phyloP scores from a whole-genome alignment of 192 early-diverging fungal species.

The Coemansia sp. region DNA sequence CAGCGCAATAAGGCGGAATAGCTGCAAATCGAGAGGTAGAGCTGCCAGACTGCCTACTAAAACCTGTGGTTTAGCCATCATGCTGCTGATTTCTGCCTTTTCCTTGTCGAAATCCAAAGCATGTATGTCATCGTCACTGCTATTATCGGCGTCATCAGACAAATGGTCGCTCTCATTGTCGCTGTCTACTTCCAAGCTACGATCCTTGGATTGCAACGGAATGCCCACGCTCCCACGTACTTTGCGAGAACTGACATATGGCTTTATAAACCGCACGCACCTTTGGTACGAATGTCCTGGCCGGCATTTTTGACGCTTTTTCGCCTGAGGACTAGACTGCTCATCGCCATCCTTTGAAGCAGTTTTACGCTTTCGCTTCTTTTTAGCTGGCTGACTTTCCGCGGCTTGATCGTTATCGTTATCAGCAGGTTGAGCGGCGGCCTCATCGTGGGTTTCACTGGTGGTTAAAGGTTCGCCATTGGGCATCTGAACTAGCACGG shows the following conservation, averaged over 20 bases:
- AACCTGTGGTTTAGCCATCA: slow-evolving; percentile 31
- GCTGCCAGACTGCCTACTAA: slow-evolving; percentile 15
- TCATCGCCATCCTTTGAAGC: too few species aligned
- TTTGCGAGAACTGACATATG: slow-evolving; percentile 14
- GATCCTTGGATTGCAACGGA: slow-evolving; percentile 16
- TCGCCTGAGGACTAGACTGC: not conserved
- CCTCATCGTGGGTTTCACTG: not conserved
- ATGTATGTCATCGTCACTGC: slow-evolving; percentile 27
- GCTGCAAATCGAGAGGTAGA: slow-evolving; percentile 33
- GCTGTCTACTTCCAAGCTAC: not conserved
- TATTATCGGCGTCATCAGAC: slow-evolving; percentile 5
- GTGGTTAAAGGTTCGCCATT: not conserved
- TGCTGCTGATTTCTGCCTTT: slow-evolving; percentile 29
- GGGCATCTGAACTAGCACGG: slow-evolving; percentile 24
- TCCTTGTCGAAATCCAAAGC: slow-evolving; percentile 25
- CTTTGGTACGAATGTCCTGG: slow-evolving; percentile 33
- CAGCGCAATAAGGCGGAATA: slow-evolving; percentile 44
- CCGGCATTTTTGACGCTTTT: not conserved
- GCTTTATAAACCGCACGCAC: slow-evolving; percentile 43
- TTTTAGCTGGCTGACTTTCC: slow-evolving; percentile 1
- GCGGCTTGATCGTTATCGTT: not conserved
- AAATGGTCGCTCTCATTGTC: slow-evolving; percentile 5
- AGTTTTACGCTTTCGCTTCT: not conserved
- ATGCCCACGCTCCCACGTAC: slow-evolving; percentile 25
- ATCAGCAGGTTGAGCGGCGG: not conserved